Evolutionary conservation across 2,329 filamentous ascomycete genomes (phyloP), one percentile per base, ranked within the genome.

Genomic region (Colletotrichum agaves): DNA sequence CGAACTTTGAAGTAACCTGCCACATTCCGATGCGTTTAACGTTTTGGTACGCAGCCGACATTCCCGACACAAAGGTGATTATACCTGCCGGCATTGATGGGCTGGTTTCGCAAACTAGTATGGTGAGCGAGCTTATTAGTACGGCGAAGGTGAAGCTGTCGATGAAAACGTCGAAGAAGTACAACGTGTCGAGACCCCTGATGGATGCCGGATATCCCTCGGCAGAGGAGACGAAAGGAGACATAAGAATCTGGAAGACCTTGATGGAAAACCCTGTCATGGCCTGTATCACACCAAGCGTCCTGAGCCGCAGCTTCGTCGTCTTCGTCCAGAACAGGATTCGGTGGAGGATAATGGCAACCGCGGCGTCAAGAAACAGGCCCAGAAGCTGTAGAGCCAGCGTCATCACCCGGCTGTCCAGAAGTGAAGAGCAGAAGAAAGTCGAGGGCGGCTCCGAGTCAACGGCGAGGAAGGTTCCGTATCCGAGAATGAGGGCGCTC

Each of bases 301-400:
- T 81, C 10, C 78, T 80, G n/a, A 88, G 74, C 3, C 84, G 81
- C 35, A 76, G 74, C 69, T 80, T 84, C 5, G 82, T 81, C 0
- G 83, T 85, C 44, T 82, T 79, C 1, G 82, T 77, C 84, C 85
- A 87, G 12, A 81, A 80, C 5, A 88, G 73, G 4, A 86, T 77
- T 39, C 84, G 81, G 85, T 86, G 88, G 2, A 80, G 67, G 10
- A 85, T 73, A n/a, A 85, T 72, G 19, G 84, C 72, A 58, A 87
- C 82, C 43, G 75, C 63, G 6, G 81, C 79, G 70, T 88, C 85
- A 5, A 85, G 75, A 21, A 80, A 65, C 17, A 87, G 73, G 0
- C 83, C 83, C 1, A 79, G 17, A 53, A 80, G 77, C 68, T 87
- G 86, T 6, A 83, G 71, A n/a, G 77, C 69, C 0, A 83, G 69